These are phyloP conservation scores for Galerina marginata DNA, from an alignment of 768 basidiomycete species.

Conservation along the genomic window DNA sequence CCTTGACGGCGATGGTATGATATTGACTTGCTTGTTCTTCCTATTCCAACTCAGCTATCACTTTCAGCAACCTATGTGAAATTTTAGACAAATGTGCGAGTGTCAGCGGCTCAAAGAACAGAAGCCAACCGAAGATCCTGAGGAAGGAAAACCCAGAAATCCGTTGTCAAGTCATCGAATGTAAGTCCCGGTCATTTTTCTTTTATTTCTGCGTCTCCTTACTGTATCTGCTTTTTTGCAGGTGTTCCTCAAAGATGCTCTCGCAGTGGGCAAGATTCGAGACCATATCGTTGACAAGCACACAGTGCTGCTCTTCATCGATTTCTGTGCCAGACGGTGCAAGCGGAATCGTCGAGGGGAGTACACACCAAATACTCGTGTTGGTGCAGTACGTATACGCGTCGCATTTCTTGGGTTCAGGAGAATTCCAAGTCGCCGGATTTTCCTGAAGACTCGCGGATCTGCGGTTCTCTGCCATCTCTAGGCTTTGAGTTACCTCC, in stretches of 20 bases:
- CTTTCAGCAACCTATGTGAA: not conserved
- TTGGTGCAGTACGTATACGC: slow-evolving; percentile 20
- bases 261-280: not conserved
- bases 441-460: too few relatives aligned
- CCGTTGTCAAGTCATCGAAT: slow-evolving; percentile 14
- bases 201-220: too few relatives aligned
- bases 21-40: not conserved
- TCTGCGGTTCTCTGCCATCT: too few relatives aligned
- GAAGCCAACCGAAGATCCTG: slow-evolving; percentile 18
- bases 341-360: slow-evolving; percentile 17
- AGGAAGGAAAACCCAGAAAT: slow-evolving; percentile 16
- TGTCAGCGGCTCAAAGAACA: slow-evolving; percentile 8
- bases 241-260: not conserved
- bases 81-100: slow-evolving; percentile 1
- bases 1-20: not conserved
- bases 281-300: slow-evolving; percentile 28
- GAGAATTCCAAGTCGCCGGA: too few relatives aligned
- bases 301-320: slow-evolving; percentile 19
- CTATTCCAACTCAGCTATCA: not conserved
- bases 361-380: slow-evolving; percentile 19
- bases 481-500: too few relatives aligned
- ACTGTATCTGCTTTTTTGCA: not conserved
- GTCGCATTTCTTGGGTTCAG: too few relatives aligned
- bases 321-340: slow-evolving; percentile 17
- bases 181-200: slow-evolving; percentile 4